phyloP scores from a whole-genome alignment of 345 rosid species.

The Hevea brasiliensis region DNA sequence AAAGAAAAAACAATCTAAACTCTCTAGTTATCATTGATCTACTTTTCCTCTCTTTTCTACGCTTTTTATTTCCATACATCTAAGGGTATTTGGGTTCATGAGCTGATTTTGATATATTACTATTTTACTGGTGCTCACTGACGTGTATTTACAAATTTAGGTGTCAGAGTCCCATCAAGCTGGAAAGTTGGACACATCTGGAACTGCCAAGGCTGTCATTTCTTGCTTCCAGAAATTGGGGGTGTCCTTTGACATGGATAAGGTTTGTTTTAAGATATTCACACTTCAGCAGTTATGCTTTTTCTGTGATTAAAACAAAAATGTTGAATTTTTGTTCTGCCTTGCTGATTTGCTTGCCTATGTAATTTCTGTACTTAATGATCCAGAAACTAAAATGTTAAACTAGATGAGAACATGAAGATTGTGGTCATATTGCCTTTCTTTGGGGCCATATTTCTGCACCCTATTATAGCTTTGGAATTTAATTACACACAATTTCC shows the following conservation, averaged over 20 bases:
- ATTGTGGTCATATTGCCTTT: neutral
- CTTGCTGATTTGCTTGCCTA: neutral
- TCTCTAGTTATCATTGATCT: neutral
- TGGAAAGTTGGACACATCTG: slow-evolving; percentile 83
- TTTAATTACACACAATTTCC: neutral
- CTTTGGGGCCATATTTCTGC: neutral
- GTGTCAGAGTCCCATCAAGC: slow-evolving; percentile 98
- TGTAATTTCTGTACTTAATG: neutral
- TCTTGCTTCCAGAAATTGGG: slow-evolving; percentile 93
- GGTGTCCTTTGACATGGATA: slow-evolving; percentile 71
- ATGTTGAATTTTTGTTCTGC: neutral
- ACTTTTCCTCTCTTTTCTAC: neutral
- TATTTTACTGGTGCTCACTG: neutral
- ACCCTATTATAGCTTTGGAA: neutral
- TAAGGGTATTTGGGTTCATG: neutral
- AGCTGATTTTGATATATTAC: neutral
- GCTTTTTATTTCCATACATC: neutral
- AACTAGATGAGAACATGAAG: too few species aligned
- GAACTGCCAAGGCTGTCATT: slow-evolving; percentile 95
- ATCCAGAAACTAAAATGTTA: neutral
- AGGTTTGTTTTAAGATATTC: slow-evolving; percentile 38
- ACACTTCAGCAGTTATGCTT: neutral
- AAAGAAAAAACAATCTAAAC: too few species aligned
- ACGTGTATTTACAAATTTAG: slow-evolving; percentile 33
- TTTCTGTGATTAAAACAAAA: neutral